Conservation (phyloP, 2,329 filamentous ascomycete genomes). For the Zymoseptoria brevis region DNA sequence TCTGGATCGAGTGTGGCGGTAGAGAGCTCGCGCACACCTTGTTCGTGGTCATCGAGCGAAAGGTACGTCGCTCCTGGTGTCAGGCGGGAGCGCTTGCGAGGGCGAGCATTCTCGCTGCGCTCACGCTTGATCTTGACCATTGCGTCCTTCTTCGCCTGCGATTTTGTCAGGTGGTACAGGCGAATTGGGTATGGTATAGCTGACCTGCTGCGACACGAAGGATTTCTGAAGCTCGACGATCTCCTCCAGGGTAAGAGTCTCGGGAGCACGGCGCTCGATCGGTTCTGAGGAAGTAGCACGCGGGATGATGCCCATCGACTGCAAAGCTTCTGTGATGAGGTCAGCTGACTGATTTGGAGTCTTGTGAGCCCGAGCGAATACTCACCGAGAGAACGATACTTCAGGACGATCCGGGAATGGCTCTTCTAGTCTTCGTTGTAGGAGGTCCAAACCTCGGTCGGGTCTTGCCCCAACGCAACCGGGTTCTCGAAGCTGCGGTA, state of each 20-base stretch:
- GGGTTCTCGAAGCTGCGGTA: too few relatives aligned
- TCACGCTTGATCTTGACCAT: constrained; percentile 16
- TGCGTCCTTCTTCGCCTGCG: background rate
- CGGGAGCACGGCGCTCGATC: constrained; percentile 7
- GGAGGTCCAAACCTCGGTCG: too few relatives aligned
- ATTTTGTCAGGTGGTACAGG: too few relatives aligned
- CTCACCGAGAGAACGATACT: constrained; percentile 7
- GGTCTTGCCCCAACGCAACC: too few relatives aligned
- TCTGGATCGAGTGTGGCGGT: too few relatives aligned
- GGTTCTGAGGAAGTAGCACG: constrained; percentile 12
- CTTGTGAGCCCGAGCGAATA: too few relatives aligned
- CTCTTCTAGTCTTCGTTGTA: background rate
- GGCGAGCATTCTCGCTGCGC: constrained; percentile 8
- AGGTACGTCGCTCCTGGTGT: constrained; percentile 4
- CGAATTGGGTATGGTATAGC: too few relatives aligned
- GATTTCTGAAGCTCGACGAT: constrained; percentile 10
- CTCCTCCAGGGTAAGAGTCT: constrained; percentile 8
- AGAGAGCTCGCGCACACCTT: constrained; percentile 1
- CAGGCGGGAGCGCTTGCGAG: constrained; percentile 13
- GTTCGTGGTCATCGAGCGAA: constrained; percentile 11
- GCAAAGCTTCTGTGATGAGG: constrained; percentile 1
- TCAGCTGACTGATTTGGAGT: too few relatives aligned
- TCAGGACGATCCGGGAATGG: constrained; percentile 13
- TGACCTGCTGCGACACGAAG: background rate
- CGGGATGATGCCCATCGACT: constrained; percentile 6